phyloP scores from a whole-genome alignment of 768 basidiomycete genomes.

The Lyophyllum decastes region DNA sequence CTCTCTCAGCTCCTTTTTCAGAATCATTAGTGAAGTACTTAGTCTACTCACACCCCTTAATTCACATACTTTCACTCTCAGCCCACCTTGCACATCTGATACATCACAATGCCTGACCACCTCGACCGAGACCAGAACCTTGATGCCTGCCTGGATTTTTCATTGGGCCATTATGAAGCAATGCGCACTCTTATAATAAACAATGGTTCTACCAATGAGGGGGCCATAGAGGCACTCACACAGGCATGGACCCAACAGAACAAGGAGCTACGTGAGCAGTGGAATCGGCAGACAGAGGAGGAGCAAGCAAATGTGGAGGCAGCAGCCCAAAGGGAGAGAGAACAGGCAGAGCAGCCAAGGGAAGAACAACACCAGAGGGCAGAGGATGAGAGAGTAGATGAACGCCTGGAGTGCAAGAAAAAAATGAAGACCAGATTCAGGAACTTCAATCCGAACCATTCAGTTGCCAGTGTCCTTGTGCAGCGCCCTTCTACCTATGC shows the following conservation, averaged over 20 bases:
- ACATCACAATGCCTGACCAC: not conserved
- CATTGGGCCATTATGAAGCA: not conserved
- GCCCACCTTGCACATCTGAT: not conserved
- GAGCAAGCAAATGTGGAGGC: not conserved
- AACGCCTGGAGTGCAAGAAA: not conserved
- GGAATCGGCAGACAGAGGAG: not conserved
- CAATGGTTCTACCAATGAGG: not conserved
- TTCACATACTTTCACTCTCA: not conserved
- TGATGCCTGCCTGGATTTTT: slow-evolving; percentile 1
- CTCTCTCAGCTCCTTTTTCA: not conserved
- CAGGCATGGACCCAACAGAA: not conserved
- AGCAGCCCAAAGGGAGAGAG: not conserved
- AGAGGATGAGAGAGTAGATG: not conserved
- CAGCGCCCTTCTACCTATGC: not conserved
- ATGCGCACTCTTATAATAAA: not conserved
- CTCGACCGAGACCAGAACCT: not conserved
- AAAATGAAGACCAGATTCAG: slow-evolving; percentile 1
- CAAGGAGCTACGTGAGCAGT: not conserved
- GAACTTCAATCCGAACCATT: not conserved
- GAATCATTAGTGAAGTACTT: not conserved
- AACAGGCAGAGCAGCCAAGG: not conserved
- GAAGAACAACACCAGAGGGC: not conserved
- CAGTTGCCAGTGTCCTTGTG: not conserved
- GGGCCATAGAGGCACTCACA: not conserved
- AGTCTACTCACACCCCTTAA: not conserved